These are phyloP conservation scores for Aegle marmelos DNA, from an alignment of 345 rosid species.

Conservation along the genomic window DNA sequence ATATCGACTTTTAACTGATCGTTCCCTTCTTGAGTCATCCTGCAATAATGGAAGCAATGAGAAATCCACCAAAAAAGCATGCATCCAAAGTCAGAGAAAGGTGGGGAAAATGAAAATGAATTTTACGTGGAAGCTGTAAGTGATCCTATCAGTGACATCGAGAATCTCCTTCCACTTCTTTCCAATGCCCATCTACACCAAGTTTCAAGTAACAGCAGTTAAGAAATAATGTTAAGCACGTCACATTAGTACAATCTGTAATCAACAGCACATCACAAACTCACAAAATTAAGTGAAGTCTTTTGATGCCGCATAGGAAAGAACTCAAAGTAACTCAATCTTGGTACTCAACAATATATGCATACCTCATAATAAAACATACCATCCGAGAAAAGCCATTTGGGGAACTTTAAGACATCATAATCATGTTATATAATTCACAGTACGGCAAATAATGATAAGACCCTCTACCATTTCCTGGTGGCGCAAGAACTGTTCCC, in stretches of 20 bases:
- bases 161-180: constrained; percentile 96
- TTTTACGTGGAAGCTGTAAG: constrained; percentile 79
- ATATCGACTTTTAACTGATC: constrained; percentile 56
- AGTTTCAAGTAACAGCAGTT: constrained; percentile 1
- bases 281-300: too few relatives aligned
- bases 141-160: constrained; percentile 63
- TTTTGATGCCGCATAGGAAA: not conserved
- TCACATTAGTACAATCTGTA: not conserved
- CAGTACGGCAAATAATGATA: not conserved
- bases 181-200: constrained; percentile 73
- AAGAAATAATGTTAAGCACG: not conserved
- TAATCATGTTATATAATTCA: not conserved
- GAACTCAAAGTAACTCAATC: not conserved
- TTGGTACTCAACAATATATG: not conserved
- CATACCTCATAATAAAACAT: not conserved
- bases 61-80: not conserved
- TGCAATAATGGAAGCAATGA: constrained; percentile 32
- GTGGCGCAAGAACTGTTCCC: not conserved
- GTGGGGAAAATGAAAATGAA: not conserved
- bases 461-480: too few relatives aligned
- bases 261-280: not conserved
- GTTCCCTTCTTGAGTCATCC: constrained; percentile 78
- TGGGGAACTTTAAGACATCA: not conserved
- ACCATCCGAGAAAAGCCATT: not conserved
- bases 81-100: not conserved